Evolutionary conservation across 176 grass and related monocot species (phyloP), one percentile per base, ranked within the genome.

Genomic region (Triticum dicoccoides): DNA sequence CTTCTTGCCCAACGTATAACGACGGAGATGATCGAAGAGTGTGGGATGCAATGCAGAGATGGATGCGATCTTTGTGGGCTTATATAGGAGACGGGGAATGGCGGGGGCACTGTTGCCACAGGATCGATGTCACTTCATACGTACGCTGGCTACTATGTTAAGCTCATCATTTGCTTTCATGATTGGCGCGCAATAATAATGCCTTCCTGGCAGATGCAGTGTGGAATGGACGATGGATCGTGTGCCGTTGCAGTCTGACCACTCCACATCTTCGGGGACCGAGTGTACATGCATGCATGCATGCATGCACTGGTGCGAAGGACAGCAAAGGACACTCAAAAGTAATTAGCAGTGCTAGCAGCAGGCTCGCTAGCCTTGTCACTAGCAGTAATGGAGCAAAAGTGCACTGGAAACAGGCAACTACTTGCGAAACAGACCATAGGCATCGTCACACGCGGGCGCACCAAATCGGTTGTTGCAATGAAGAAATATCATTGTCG

Each of bases 91-190:
- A 33, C 23, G 68, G 68, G 45, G 71, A 51, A 1, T 20, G 73
- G 9, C 54, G 21, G 82, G 21, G 21, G 65, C 7, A 49, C 71
- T 51, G 70, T 59, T 34, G 84, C 29, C 39, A 79, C 77, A 65
- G 14, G 51, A 65, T 34, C 64, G 62, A 13, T 44, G 86, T 71
- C 90, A 65, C 82, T 56, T 88, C 78, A 73, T 47, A 41, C 54
- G 90, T 73, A 52, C 33, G 90, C 63, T 76, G 81, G 86, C 86
- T 85, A 91, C 82, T 82, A 86, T 85, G 86, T 85, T 88, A 79
- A 88, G 78, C 85, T 91, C 56, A 88, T 86, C 86, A 88, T 85
- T 88, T 82, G 90, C 45, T 37, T 84, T 69, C 86, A 86, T 91
- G 82, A 91, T 91, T 91, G 86, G 86, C 32, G 71, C 32, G 64